Evolutionary conservation across 1,139 yeast genomes (phyloP), one percentile per base, ranked within the genome.

Genomic region (Yamadazyma aaseri): DNA sequence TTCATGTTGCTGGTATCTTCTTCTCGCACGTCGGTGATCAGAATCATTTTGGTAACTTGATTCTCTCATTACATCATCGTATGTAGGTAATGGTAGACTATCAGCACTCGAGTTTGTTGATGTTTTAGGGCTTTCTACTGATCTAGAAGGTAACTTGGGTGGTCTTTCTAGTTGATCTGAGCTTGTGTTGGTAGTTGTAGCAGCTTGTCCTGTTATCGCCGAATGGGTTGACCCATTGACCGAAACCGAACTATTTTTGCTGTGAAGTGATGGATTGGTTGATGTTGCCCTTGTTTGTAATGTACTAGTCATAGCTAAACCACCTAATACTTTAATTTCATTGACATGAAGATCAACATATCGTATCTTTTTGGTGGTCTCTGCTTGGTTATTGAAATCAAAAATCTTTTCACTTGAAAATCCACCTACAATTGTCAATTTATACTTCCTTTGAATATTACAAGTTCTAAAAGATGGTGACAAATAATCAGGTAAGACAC

Each of bases 401-500:
- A 23, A 6, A 7, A 63, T 44, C 32, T 49, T 50, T 34, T 60
- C 65, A 37, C 57, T 56, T 3, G 76, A 57, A 38, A 80, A 63
- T 3, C 74, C 79, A 2, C 66, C 79, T 3, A 54, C 53, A 2
- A 79, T 57, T 13, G 55, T 54, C 27, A 79, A 42, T 9, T 56
- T 51, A 47, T 80, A 79, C n/a, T 47, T 50, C 30, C 85, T 59
- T 4, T 65, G 51, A 11, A 80, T 68, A 50, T 79, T 79, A 51
- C 86, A 80, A 3, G 81, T 74, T 24, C 55, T 58, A 53, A 81
- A 81, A 5, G 75, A 61, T 2, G 86, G 85, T 1, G 78, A 56
- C 6, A 77, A 55, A 35, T 63, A 53, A 30, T 65, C 71, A 0
- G 86, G 83, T 10, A 79, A 48, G 1, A 63, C 50, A 21, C 74